Base-by-base conservation (phyloP, 1,284 basidiomycete species). In the Rhodotorula mucilaginosa region DNA sequence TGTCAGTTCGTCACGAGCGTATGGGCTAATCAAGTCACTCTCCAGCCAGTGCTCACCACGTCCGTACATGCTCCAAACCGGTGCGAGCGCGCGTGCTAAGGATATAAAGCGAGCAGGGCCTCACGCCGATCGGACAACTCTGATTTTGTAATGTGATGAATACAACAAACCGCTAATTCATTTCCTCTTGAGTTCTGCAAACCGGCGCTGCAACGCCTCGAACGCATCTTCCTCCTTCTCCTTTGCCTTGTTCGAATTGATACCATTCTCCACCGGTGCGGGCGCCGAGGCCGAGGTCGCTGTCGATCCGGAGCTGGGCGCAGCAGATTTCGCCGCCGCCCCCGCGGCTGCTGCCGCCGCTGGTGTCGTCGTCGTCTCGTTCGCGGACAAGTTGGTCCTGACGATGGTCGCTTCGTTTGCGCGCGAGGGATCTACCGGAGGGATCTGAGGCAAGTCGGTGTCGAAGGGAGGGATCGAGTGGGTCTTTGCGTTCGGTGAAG, bases 181-280 rank as follows among this genome's bases (percentile, higher is more conserved):
- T 70, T 61, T 57, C 65, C 54, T 59, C 71, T 92, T 93, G 77
- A 93, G 81, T 44, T 87, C 89, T 70, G 89, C 89, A 78, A 93
- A 92, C 68, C 91, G 86, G 80, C 86, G 87, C 61, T 87, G 82
- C 64, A 93, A 82, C 18, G 85, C 83, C 57, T 88, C 87, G 77
- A 92, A 90, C 71, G 90, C 89, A 75, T 92, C 88, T 78, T 87
- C 84, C 64, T 82, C 70, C 52, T 74, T 78, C 46, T 63, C 62
- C 2, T 49, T 31, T 8, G 60, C 46, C 34, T 31, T 26, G 34
- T 34, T 39, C 6, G 39, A 10, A 12, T 39, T 39, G 39, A 7
- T 39, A 1, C 39, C 39, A 39, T 39, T 39, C 39, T 39, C 39
- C 29, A 54, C 49, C 2, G 61, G 49, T 23, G 61, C 31, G 16